phyloP scores from a whole-genome alignment of 1,284 basidiomycete species.

The Ceratobasidium sp. region DNA sequence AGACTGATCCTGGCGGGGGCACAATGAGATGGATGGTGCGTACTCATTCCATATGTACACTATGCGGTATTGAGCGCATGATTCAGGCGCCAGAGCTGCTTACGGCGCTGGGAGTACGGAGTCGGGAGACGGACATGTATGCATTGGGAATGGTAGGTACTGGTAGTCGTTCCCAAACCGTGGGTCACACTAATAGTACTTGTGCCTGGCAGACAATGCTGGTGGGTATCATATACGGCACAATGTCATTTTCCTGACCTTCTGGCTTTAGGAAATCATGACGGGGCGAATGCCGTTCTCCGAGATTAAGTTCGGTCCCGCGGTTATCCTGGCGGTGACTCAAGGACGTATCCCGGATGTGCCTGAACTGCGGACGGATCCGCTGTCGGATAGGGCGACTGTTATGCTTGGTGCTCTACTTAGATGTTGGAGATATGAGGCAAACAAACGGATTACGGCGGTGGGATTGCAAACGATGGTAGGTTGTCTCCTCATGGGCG shows the following conservation, averaged over 20 bases:
- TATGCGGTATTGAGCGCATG: neutral
- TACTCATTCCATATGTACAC: neutral
- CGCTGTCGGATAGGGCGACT: neutral
- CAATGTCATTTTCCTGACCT: no score
- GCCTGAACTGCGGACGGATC: neutral
- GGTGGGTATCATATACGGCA: neutral
- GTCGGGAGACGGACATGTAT: neutral
- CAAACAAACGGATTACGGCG: neutral
- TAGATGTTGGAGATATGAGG: slow-evolving; percentile 1
- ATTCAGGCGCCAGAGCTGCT: neutral
- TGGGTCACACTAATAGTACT: neutral
- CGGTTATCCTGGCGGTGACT: neutral
- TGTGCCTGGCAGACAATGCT: neutral
- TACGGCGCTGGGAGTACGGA: neutral
- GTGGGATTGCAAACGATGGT: no score
- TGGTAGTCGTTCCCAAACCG: neutral
- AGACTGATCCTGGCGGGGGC: neutral
- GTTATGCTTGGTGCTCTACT: neutral
- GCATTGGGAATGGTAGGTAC: neutral
- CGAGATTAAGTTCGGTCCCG: neutral
- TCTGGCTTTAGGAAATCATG: neutral
- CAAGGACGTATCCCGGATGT: neutral
- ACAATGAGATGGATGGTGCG: slow-evolving; percentile 3
- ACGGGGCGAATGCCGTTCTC: neutral
- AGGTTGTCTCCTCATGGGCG: no score